Base-by-base conservation (phyloP, 2,329 filamentous ascomycete genomes). In the Epichloe hybrida region DNA sequence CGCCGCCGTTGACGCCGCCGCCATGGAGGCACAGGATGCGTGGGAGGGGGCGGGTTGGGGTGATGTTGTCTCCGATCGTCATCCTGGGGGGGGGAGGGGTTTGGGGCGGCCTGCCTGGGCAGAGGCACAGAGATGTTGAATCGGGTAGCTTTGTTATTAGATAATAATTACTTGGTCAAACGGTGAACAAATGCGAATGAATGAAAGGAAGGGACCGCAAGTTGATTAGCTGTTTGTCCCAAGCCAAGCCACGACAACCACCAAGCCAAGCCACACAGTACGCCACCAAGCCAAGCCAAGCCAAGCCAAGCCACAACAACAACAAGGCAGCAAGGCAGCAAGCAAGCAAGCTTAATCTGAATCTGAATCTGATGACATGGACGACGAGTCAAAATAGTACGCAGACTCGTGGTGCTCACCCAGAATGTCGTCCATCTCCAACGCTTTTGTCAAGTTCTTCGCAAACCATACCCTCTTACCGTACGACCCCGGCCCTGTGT, bases 21-120 rank as follows among this genome's bases (percentile, higher is more conserved):
- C 86, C 86, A 65, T 90, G 86, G n/a, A 90, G 79, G 66, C 84
- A 89, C 57, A 90, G 81, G 57, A 90, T 80, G 53, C 85, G 81
- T 3, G 84, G 84, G 31, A 74, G 69, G 52, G 27, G 6, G 23
- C 0, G 3, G 23, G 23, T 7, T 7, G 2, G 23, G 23, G 23
- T 27, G 1, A 27, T 27, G 5, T 49, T 21, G 34, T n/a, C 12
- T 12, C 44, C 8, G n/a, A 23, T 45, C 13, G 51, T 38, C 50
- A 52, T 52, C 27, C 12, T 44, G 31, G 8, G 17, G 23, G 4
- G 21, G 21, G 21, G 21, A 17, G 21, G 21, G 21, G 21, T 20
- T 20, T 20, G 20, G 21, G 4, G 21, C 4, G 21, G 21, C 21
- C 21, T 23, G 21, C 21, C 21, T 23, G 23, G 2, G 6, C 23